These are phyloP conservation scores for Drosera spatulata DNA, from an alignment of 179 eudicot species.

Conservation along the genomic window DNA sequence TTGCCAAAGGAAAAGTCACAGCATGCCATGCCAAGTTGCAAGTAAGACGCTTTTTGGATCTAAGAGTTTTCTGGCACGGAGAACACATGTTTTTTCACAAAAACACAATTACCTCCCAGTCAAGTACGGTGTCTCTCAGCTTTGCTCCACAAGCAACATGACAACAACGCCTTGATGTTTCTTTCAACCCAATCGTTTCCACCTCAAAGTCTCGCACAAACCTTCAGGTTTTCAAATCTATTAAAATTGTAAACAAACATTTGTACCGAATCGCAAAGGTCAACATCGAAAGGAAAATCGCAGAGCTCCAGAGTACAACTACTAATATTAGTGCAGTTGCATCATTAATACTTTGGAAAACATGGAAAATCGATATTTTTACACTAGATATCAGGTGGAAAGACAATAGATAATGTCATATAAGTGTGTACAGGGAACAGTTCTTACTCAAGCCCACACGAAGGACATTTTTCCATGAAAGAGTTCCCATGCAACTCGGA, in stretches of 20 bases:
- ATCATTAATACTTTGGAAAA: too few species aligned
- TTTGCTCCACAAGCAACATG: constrained; percentile 47
- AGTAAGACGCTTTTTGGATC: neutral
- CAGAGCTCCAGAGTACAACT: too few species aligned
- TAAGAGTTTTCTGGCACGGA: neutral
- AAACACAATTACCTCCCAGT: constrained; percentile 77
- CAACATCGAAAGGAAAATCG: too few species aligned
- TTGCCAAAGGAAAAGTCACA: neutral
- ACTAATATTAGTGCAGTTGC: too few species aligned
- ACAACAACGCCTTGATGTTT: constrained; percentile 76
- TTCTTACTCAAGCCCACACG: constrained; percentile 90
- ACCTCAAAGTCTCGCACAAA: constrained; percentile 92
- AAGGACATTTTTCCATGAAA: constrained; percentile 75
- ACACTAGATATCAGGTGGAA: too few species aligned
- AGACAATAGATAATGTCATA: neutral
- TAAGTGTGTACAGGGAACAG: constrained; percentile 7
- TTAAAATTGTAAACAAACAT: constrained; percentile 1
- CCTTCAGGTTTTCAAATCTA: constrained; percentile 25
- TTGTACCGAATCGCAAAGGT: neutral
- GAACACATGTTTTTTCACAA: neutral
- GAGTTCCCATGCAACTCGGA: constrained; percentile 94
- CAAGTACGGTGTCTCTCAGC: constrained; percentile 90
- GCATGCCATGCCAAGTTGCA: neutral
- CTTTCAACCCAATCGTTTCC: constrained; percentile 91
- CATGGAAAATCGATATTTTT: neutral